Base-by-base conservation (phyloP, 2,329 filamentous ascomycete genomes). In the Daldinia sp. region DNA sequence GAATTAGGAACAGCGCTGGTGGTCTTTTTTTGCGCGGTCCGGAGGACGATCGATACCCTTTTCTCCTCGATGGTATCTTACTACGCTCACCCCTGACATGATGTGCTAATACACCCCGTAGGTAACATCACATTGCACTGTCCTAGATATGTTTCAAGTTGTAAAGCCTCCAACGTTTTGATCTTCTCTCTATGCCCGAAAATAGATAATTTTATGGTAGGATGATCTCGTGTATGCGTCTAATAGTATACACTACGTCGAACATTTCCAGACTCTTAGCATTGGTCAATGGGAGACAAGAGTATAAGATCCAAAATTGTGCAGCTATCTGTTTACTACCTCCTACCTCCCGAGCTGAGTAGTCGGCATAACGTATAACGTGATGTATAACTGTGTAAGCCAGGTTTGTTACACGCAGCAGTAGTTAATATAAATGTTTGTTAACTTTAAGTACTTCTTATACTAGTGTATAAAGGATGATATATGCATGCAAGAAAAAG, bases 1-100 rank as follows among this genome's bases (percentile, higher is more conserved):
- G 59, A 58, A 50, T 30, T 50, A 50, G 47, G 29, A 50, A 50
- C 29, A 50, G 50, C 57, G 56, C 61, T 68, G 61, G 51, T 35
- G 34, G 30, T 62, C 50, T 65, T 61, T 58, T 57, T 63, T 45
- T 23, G 39, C 39, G 39, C 21, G 19, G 39, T 43, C 39, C 39
- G 60, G 50, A 61, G 34, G 67, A 54, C 66, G 69, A 73, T 71
- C 70, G 45, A 65, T 73, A 64, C 70, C 67, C 53, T 63, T 67
- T 69, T 59, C 43, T 52, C 32, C 37, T 58, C 41, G 34, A 30
- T 53, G 32, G 39, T 51, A 56, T 56, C 53, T 49, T 55, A 17
- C 49, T 68, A 35, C 29, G 53, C 53, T 30, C 55, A 61, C 61
- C 50, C 63, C 63, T 41, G 34, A 56, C 60, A 39, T 45, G 34